Conservation (phyloP, 108 stramenopile species). For the Parietichytrium sp. region DNA sequence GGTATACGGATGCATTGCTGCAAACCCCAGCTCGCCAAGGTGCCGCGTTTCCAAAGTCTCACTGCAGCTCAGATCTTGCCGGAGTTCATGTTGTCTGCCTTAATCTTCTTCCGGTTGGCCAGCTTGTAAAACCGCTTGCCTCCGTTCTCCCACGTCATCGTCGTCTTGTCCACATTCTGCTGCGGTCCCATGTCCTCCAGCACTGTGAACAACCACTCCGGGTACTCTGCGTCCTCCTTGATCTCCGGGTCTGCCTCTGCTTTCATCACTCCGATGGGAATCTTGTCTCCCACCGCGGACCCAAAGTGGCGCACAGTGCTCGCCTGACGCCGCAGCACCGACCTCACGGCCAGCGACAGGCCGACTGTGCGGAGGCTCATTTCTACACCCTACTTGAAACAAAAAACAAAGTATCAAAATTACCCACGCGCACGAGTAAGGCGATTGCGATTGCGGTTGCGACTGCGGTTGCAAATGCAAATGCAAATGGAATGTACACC, state of each 20-base stretch:
- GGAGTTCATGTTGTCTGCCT: not conserved
- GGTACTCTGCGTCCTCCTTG: not conserved
- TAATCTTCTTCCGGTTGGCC: not conserved
- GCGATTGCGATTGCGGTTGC: too few species aligned
- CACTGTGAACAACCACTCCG: constrained; percentile 18
- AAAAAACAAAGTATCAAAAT: too few species aligned
- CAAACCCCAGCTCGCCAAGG: too few species aligned
- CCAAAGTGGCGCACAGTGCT: not conserved
- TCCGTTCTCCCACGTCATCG: not conserved
- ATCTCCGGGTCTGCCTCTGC: not conserved
- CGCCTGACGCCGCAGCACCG: not conserved
- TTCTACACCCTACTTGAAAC: too few species aligned
- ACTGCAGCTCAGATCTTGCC: too few species aligned
- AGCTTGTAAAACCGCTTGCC: not conserved
- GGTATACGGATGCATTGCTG: too few species aligned
- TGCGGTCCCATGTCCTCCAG: not conserved
- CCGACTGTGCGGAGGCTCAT: too few species aligned
- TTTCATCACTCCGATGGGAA: not conserved
- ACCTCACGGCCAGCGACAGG: too few species aligned
- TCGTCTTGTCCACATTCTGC: not conserved
- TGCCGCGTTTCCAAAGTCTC: too few species aligned
- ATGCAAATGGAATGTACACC: too few species aligned
- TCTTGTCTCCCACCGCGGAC: not conserved
- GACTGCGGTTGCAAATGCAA: too few species aligned
- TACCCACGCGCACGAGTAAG: too few species aligned